Base-by-base conservation (phyloP, 495 filamentous ascomycete genomes). In the Halenospora varia region DNA sequence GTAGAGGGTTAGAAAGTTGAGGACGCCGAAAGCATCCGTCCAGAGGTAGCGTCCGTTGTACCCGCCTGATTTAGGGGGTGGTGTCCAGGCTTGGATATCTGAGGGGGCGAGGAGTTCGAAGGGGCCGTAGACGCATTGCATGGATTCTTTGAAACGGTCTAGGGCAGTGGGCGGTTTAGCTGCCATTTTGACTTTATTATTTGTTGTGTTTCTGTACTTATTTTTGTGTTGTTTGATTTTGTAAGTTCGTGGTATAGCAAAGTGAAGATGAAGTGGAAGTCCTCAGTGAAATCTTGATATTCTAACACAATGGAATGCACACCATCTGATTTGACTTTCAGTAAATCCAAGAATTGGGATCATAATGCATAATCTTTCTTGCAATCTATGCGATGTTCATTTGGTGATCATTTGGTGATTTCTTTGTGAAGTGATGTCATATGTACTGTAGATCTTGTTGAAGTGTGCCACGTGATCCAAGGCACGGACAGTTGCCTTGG, bases 21-120 rank as follows among this genome's bases (percentile, higher is more conserved):
- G 48, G 2, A 88, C 80, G n/a, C 83, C 84, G 59, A 87, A 87
- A 0, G 83, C 83, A 57, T 88, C 85, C 0, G 82, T 86, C 85
- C 83, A 87, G 25, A 88, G 74, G 63, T 87, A 88, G 18, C 85
- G 76, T 29, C 85, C 85, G n/a, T 68, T 73, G 59, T 86, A 82
- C 10, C 83, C 84, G n/a, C 80, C 83, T 0, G 81, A 79, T 26
- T 70, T 72, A 0, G 71, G 75, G 0, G 68, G 71, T 3, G 66
- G 66, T 8, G 48, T 61, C 73, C 70, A 76, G 2, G 4, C 20
- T 8, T 4, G 2, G 41, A 26, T 26, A 18, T 44, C 15, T 24
- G n/a, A 9, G 8, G 13, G 9, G 44, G 6, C 10, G 13, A 15
- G 8, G 9, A 3, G 3, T 23, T 71, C 70, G 25, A 75, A 70